phyloP scores from a whole-genome alignment of 2,329 filamentous ascomycete species.

The Simplicillium aogashimaense region DNA sequence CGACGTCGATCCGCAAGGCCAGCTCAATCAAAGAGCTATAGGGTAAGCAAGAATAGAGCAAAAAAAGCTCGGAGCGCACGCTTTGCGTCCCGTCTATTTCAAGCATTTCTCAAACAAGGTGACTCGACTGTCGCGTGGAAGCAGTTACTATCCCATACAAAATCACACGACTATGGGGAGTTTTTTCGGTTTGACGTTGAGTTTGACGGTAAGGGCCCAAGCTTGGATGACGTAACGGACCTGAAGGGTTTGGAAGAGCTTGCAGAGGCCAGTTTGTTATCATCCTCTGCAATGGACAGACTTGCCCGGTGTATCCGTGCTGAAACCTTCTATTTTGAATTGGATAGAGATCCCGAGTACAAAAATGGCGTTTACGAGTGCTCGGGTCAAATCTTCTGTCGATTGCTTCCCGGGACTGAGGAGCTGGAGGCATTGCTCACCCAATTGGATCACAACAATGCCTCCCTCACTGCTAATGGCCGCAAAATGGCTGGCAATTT shows the following conservation, averaged over 20 bases:
- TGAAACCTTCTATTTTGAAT: conserved; percentile 1
- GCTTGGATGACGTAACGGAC: conserved; percentile 1
- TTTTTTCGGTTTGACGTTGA: conserved; percentile 3
- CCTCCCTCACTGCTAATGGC: too few species aligned
- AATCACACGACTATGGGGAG: too few species aligned
- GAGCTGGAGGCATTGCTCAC: conserved; percentile 1
- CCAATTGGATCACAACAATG: not conserved
- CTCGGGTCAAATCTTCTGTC: not conserved
- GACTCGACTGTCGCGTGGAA: too few species aligned
- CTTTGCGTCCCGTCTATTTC: too few species aligned
- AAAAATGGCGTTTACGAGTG: conserved; percentile 1
- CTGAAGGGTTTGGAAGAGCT: not conserved
- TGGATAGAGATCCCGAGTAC: not conserved
- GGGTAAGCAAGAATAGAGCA: too few species aligned
- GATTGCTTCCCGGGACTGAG: not conserved
- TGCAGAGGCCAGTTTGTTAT: not conserved
- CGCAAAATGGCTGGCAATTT: too few species aligned
- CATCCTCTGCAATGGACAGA: not conserved
- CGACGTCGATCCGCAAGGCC: too few species aligned
- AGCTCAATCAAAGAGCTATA: too few species aligned
- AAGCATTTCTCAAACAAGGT: too few species aligned
- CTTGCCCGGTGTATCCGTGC: conserved; percentile 1
- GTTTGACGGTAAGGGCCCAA: conserved; percentile 1
- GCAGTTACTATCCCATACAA: too few species aligned
- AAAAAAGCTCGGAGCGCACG: too few species aligned